Percentiles rank a stretch among this genome's conserved stretches.
phyloP scores from a whole-genome alignment of 164 flowering plant genomes.

The Vitis labrusca region DNA sequence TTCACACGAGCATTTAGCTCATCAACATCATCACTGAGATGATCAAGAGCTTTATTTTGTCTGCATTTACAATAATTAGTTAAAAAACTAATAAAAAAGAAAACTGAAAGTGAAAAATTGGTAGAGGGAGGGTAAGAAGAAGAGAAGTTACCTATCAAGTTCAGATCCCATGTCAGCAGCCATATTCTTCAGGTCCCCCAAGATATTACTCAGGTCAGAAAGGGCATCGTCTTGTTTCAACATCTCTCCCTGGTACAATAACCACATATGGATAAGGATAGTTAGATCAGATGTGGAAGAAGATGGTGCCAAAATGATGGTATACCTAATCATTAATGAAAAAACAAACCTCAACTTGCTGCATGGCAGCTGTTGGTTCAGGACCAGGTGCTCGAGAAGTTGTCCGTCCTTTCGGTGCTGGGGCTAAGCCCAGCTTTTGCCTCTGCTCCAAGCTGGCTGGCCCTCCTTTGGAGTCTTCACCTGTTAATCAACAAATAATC shows the following conservation, averaged over 20 bases:
- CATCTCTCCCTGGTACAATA: constrained; percentile 58
- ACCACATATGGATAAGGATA: background rate
- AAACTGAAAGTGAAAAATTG: no score
- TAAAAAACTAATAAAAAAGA: no score
- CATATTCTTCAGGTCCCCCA: constrained; percentile 82
- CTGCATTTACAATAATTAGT: constrained; percentile 28
- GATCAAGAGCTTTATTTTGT: constrained; percentile 62
- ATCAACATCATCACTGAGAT: constrained; percentile 51
- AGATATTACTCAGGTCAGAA: constrained; percentile 63
- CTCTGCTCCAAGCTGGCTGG: constrained; percentile 52
- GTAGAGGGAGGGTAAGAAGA: background rate
- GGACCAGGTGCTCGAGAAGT: constrained; percentile 40
- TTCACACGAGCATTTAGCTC: constrained; percentile 55
- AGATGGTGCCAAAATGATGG: no score
- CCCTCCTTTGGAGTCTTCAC: constrained; percentile 43
- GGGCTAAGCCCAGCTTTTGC: constrained; percentile 63
- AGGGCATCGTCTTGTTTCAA: constrained; percentile 79
- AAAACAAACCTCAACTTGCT: constrained; percentile 78
- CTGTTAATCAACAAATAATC: constrained; percentile 32
- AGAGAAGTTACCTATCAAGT: constrained; percentile 55
- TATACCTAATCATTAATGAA: no score
- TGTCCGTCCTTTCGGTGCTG: constrained; percentile 37
- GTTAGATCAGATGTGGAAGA: no score
- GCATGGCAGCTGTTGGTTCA: constrained; percentile 58
- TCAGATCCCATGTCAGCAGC: constrained; percentile 87